phyloP scores from a whole-genome alignment of 2,329 filamentous ascomycete genomes.

The Fusarium sp. region DNA sequence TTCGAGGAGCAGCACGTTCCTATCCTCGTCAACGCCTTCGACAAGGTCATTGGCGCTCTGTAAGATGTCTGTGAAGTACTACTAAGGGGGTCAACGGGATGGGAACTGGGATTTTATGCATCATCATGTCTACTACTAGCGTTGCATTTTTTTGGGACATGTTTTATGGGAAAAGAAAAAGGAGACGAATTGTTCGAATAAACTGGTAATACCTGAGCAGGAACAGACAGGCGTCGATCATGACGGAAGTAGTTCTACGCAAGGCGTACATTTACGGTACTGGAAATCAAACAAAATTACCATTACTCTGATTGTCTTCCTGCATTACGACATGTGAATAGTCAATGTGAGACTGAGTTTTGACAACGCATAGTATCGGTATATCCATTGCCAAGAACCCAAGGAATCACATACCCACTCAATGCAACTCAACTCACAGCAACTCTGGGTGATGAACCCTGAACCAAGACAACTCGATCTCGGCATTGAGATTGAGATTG shows the following conservation, averaged over 20 bases:
- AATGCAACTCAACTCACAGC: neutral
- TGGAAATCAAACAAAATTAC: constrained; percentile 29
- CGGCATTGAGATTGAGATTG: neutral
- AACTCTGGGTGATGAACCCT: neutral
- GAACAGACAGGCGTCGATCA: constrained; percentile 36
- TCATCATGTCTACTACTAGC: constrained; percentile 41
- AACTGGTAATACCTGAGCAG: constrained; percentile 34
- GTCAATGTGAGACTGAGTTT: neutral
- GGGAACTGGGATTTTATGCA: constrained; percentile 28
- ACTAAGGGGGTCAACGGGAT: constrained; percentile 1
- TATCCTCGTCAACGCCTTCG: constrained; percentile 42
- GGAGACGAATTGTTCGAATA: constrained; percentile 19
- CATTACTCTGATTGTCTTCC: neutral
- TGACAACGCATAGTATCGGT: neutral
- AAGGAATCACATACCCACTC: neutral
- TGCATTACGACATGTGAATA: neutral
- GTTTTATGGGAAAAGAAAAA: constrained; percentile 26
- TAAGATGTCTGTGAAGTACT: constrained; percentile 32
- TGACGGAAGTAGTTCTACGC: constrained; percentile 35
- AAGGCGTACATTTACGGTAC: constrained; percentile 36
- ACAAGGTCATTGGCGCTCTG: constrained; percentile 43
- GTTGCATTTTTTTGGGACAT: constrained; percentile 36
- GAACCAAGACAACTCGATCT: neutral
- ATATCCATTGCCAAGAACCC: neutral
- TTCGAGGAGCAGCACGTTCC: constrained; percentile 76